Percentiles rank a stretch among this genome's conserved stretches.
These are phyloP conservation scores for Diaporthe sp. DNA, from an alignment of 2,329 filamentous ascomycete genomes.

Conservation along the genomic window DNA sequence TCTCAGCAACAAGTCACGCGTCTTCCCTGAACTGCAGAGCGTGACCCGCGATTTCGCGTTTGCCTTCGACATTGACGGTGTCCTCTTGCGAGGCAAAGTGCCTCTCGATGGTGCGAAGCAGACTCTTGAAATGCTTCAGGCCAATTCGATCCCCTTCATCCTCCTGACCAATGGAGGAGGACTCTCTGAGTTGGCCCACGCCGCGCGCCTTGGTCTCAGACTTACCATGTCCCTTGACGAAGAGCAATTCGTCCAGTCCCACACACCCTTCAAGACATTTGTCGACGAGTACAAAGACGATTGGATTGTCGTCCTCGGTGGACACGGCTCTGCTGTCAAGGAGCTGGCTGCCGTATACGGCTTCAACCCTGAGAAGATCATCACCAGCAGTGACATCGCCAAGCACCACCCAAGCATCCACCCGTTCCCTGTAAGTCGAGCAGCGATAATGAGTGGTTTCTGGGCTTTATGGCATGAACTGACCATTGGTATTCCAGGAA, in stretches of 20 bases:
- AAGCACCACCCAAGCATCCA: conserved; percentile 40
- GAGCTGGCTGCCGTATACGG: conserved; percentile 46
- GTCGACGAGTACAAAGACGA: conserved; percentile 59
- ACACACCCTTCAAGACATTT: conserved; percentile 76
- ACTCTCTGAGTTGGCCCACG: conserved; percentile 71
- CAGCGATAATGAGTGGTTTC: rapidly evolving
- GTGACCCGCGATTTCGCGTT: conserved; percentile 40
- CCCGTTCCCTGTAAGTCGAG: conserved; percentile 41
- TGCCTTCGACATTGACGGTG: conserved; percentile 70
- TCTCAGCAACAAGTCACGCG: neutral
- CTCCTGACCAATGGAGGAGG: conserved; percentile 81
- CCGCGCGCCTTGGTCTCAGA: conserved; percentile 67
- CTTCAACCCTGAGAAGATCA: conserved; percentile 44
- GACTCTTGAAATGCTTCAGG: conserved; percentile 68
- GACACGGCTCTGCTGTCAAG: conserved; percentile 49
- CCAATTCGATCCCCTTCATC: conserved; percentile 75
- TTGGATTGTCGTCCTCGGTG: conserved; percentile 64
- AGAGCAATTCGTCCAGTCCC: conserved; percentile 74
- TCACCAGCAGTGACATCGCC: conserved; percentile 49
- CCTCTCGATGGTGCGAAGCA: conserved; percentile 71
- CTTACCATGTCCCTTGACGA: conserved; percentile 56
- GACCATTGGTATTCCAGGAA: conserved; percentile 37
- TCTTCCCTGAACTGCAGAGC: neutral
- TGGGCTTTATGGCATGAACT: neutral
- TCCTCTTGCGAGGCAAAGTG: conserved; percentile 72